Evolutionary conservation across 345 rosid species (phyloP), one percentile per base, ranked within the genome.

Genomic region (Eucalyptus sp.): DNA sequence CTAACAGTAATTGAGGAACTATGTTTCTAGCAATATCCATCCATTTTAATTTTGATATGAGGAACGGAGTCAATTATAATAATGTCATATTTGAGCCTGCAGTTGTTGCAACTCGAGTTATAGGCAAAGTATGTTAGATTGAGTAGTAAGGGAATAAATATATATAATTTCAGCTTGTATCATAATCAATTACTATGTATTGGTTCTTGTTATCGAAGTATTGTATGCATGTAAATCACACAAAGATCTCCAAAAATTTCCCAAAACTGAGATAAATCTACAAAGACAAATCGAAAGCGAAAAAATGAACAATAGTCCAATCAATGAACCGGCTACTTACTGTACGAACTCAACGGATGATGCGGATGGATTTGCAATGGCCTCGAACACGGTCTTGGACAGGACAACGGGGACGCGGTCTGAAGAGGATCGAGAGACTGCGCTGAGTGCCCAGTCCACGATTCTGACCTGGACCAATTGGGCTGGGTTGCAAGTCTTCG

Each of bases 371-470:
- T 91, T 88, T 10, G 95, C 92, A 54, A 95, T 93, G 60, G 88
- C 33, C 5, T 66, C 83, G 50, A 94, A 95, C 1, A 95, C 95
- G 16, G 92, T 86, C 0, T 89, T 87, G 4, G 96, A 95, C 13
- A 95, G 94, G 58, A 93, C 92, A n/a, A 95, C 80, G 17, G 95
- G 89, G 7, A 94, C 90, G 4, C 89, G 92, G 10, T 24, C 52
- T 1, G 49, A 48, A 2, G 95, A 89, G 20, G 97, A 95, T 41
- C 87, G 90, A 1, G 96, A 93, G 49, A 90, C 91, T 0, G 94
- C 64, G 3, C 93, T 90, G 7, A 41, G 88, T 0, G 96, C 95
- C 1, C 90, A 89, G 87, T 95, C 97, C 4, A 95, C 93, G 2
- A 95, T 91, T 87, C 24, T 90, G 3, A 95, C 84, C 83, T 89